A percentile compares a stretch with the other conserved stretches of the same genome.
phyloP scores from a whole-genome alignment of 179 eudicot genomes.

The Silene vulgaris region DNA sequence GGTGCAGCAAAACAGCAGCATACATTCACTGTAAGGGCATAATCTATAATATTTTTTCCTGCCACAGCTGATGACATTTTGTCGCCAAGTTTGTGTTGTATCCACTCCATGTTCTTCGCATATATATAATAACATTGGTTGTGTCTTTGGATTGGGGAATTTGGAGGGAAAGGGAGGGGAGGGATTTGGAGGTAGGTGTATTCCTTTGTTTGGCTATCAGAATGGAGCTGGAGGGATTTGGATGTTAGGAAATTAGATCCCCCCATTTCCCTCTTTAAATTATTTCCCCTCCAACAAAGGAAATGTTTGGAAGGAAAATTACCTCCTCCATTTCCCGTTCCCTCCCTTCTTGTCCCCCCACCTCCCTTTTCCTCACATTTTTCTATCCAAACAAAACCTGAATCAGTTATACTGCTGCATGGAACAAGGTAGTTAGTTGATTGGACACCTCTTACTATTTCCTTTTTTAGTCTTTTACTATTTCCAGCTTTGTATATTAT shows the following conservation, averaged over 20 bases:
- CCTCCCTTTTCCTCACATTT: too few species aligned
- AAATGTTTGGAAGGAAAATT: not conserved
- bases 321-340: too few species aligned
- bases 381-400: too few species aligned
- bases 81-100: not conserved
- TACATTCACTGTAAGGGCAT: conserved; percentile 69
- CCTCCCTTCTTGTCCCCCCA: too few species aligned
- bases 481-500: not conserved
- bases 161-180: too few species aligned
- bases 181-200: too few species aligned
- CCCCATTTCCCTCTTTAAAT: too few species aligned
- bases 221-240: too few species aligned
- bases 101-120: not conserved
- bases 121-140: too few species aligned
- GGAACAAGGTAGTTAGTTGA: not conserved
- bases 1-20: conserved; percentile 82
- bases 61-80: not conserved
- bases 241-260: too few species aligned
- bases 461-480: not conserved
- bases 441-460: not conserved
- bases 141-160: too few species aligned
- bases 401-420: not conserved
- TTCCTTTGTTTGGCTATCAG: too few species aligned
- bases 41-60: conserved; percentile 7
- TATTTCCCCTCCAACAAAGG: not conserved